These are phyloP conservation scores for Medicago arabica DNA, from an alignment of 306 rosid genomes.

Conservation along the genomic window DNA sequence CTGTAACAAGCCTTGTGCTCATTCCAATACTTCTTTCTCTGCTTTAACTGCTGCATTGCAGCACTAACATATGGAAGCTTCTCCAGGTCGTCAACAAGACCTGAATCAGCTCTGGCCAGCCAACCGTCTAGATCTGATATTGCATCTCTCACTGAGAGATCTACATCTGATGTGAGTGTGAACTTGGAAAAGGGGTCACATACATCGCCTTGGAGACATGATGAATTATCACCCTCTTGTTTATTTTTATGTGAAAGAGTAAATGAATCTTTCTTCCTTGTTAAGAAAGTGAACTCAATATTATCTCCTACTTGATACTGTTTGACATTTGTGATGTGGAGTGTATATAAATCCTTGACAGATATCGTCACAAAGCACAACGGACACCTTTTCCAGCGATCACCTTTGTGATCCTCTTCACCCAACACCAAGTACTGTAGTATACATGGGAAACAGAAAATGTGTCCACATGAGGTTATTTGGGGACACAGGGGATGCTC, in stretches of 20 bases:
- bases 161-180: slow-evolving; percentile 85
- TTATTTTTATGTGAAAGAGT: slow-evolving; percentile 54
- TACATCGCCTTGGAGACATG: slow-evolving; percentile 42
- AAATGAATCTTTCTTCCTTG: slow-evolving; percentile 72
- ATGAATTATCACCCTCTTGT: slow-evolving; percentile 48
- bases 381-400: slow-evolving; percentile 94
- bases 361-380: slow-evolving; percentile 91
- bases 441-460: slow-evolving; percentile 94
- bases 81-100: slow-evolving; percentile 91
- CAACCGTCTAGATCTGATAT: slow-evolving; percentile 89
- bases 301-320: slow-evolving; percentile 72
- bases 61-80: slow-evolving; percentile 96
- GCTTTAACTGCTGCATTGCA: slow-evolving; percentile 86
- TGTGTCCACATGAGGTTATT: slow-evolving; percentile 95
- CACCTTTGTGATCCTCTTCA: slow-evolving; percentile 87
- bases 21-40: slow-evolving; percentile 85
- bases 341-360: slow-evolving; percentile 80
- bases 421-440: slow-evolving; percentile 85
- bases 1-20: slow-evolving; percentile 55
- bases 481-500: slow-evolving; percentile 92
- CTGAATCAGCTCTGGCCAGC: slow-evolving; percentile 87
- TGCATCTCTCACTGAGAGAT: slow-evolving; percentile 82
- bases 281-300: slow-evolving; percentile 68
- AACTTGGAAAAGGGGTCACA: slow-evolving; percentile 86
- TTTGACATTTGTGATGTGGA: slow-evolving; percentile 74